Base-by-base conservation (phyloP, 768 basidiomycete genomes). In the Pleurotus cornucopiae region DNA sequence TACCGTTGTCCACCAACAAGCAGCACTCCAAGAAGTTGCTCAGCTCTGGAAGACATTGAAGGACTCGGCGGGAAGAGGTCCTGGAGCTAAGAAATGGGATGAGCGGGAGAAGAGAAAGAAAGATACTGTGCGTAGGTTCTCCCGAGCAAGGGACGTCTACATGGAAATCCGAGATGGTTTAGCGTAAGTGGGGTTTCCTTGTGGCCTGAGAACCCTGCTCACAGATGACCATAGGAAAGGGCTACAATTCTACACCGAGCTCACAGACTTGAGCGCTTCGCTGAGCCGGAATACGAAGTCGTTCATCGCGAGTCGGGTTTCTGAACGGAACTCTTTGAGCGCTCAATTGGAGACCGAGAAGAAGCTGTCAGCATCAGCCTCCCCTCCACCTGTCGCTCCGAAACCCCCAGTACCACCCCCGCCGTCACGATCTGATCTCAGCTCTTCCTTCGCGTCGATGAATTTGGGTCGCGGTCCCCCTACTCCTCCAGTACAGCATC, bases 121-220 rank as follows among this genome's bases (percentile, higher is more conserved):
- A 61, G 91, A 94, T 21, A 77, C 84, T 4, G 79, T 88, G 16
- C 74, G 82, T 51, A 75, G 87, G 46, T 89, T 97, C 61, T 82
- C 80, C 2, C 74, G 79, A n/a, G 88, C 91, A 1, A 78, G 88
- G 21, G 93, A 94, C 63, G 81, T 82, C 5, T 98, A 94, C 66
- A 85, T 86, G 76, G 91, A 97, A 68, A 86, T 94, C 34, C 77
- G 88, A 5, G 88, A 89, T 66, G 94, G 94, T 13, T 67, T 95
- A 43, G 84, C 83, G 90, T 91, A 66, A 58, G 89, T 84, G 46
- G 30, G 9, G 30, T 34, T 9, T 57, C n/a, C 39, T 52, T 55
- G 25, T 30, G 38, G 41, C 41, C 49, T 39, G 43, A n/a, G 56
- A 39, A 49, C 21, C 21, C 45, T 18, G 49, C 21, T 57, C 54